Base-by-base conservation (phyloP, 371 early-diverging fungal genomes). In the Apophysomyces variabilis region DNA sequence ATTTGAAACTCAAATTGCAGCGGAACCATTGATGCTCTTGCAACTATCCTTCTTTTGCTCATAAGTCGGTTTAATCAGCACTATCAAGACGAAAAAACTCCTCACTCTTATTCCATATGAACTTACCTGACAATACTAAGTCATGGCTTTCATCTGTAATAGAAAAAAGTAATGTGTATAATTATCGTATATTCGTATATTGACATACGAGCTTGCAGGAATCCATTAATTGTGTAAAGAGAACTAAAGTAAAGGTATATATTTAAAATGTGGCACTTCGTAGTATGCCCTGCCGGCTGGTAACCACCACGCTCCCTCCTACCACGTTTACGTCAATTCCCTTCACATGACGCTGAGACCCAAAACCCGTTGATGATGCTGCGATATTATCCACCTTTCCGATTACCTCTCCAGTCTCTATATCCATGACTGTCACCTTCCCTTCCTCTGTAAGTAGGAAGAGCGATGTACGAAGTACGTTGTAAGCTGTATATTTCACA, bases 251-350 rank as follows among this genome's bases (percentile, higher is more conserved):
- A 47, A 8, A n/a, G 21, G 16, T 18, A 16, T 21, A 6, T 35
- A 50, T 60, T 60, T 11, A 39, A n/a, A 60, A 38, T 60, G 62
- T 45, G 11, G 69, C 50, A 11, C 78, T 76, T 62, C 79, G 65
- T 50, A 82, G 56, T 65, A 82, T 58, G 0, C 82, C 82, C 66
- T 82, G 75, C 62, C 75, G 69, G 43, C 77, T 77, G 9, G 82
- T 82, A 16, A 82, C 79, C 3, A 82, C 82, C 3, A 82, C 79
- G 45, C 61, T 61, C 36, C 75, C 76, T 9, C 73, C 79, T 36
- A 82, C 74, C 14, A 82, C 82, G 46, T 78, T 78, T 13, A 82
- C 77, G 64, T 82, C 82, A 38, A 82, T 77, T 5, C 82, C 79
- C 50, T 72, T 67, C 14, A 75, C 68, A 37, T 69, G 69, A 13